Percentiles rank a stretch among this genome's conserved stretches.
These are phyloP conservation scores for Kuraishia cidri DNA, from an alignment of 805 yeast species.

Conservation along the genomic window DNA sequence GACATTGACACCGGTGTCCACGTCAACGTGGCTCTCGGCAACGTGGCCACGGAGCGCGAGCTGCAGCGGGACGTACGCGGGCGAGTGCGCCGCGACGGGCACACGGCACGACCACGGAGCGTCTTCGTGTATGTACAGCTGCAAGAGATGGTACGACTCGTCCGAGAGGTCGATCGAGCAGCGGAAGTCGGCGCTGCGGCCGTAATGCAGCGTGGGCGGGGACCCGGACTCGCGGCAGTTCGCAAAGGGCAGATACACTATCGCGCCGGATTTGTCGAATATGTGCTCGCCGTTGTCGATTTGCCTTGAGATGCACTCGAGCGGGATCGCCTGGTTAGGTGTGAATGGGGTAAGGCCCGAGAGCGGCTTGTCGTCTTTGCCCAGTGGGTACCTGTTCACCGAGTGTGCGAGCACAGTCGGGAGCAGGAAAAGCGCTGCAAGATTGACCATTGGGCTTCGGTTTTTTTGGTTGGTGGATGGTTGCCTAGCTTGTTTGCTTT, in stretches of 20 bases:
- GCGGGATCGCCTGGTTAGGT: conserved; percentile 30
- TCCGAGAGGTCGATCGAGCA: conserved; percentile 60
- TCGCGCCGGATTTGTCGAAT: conserved; percentile 51
- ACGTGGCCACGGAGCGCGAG: conserved; percentile 60
- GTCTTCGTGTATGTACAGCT: conserved; percentile 70
- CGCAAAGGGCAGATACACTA: conserved; percentile 52
- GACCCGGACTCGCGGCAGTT: conserved; percentile 54
- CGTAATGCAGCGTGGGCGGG: conserved; percentile 49
- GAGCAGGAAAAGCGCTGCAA: no score
- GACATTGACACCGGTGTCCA: conserved; percentile 50
- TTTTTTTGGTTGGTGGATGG: no score
- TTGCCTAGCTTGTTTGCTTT: no score
- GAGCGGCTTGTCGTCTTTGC: conserved; percentile 1
- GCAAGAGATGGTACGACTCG: conserved; percentile 63
- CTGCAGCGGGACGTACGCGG: conserved; percentile 46
- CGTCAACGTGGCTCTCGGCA: conserved; percentile 58
- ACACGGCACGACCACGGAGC: conserved; percentile 65
- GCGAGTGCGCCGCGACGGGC: conserved; percentile 37
- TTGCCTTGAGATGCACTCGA: conserved; percentile 58
- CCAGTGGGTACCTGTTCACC: conserved; percentile 3
- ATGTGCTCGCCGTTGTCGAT: conserved; percentile 74
- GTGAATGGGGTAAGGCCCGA: conserved; percentile 1
- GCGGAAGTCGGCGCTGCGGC: conserved; percentile 37
- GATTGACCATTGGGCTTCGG: no score
- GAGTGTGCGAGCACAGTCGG: no score